phyloP scores from a whole-genome alignment of 176 grass and related monocot species.

The Oryza officinalis region DNA sequence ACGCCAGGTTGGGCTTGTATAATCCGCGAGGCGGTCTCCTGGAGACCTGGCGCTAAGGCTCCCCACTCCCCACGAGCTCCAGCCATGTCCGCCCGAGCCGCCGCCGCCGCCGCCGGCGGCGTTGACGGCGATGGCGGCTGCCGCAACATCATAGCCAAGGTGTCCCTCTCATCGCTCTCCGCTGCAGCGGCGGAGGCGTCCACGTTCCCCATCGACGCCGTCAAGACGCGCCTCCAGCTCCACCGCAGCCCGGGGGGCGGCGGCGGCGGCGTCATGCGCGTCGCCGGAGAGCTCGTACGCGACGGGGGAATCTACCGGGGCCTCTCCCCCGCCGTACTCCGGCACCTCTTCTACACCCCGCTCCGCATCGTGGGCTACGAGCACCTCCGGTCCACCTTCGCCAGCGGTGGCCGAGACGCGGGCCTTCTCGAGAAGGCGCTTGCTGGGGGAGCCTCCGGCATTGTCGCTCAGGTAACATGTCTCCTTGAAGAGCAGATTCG shows the following conservation, averaged over 20 bases:
- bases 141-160: conserved; percentile 46
- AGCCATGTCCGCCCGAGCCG: conserved; percentile 26
- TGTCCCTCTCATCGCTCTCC: conserved; percentile 62
- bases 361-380: conserved; percentile 84
- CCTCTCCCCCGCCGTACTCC: conserved; percentile 70
- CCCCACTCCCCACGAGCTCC: neutral
- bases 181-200: conserved; percentile 65
- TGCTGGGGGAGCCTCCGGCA: conserved; percentile 69
- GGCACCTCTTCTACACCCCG: conserved; percentile 79
- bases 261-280: conserved; percentile 38
- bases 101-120: neutral
- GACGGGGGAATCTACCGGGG: conserved; percentile 70
- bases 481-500: neutral
- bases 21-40: neutral
- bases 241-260: conserved; percentile 30
- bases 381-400: conserved; percentile 53
- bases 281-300: conserved; percentile 62
- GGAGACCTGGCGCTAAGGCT: too few relatives aligned
- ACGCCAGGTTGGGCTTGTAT: neutral
- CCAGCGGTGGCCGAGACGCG: conserved; percentile 36
- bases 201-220: conserved; percentile 77
- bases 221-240: conserved; percentile 86
- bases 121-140: conserved; percentile 25
- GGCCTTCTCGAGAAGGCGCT: conserved; percentile 60
- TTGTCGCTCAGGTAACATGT: conserved; percentile 61